Conservation (phyloP, 2,329 filamentous ascomycete genomes). For the Pseudogymnoascus sp. region DNA sequence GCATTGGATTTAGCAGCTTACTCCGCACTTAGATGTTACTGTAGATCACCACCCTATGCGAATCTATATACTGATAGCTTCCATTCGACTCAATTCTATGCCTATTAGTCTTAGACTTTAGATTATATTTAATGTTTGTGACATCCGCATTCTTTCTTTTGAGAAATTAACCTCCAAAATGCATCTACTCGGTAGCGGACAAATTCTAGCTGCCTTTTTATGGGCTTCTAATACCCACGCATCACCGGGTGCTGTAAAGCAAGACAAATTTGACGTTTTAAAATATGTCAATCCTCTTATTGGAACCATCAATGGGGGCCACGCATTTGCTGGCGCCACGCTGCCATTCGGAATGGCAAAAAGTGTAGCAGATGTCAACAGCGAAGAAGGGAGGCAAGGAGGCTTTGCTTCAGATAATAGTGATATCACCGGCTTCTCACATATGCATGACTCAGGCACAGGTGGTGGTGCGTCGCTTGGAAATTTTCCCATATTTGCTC, state of each 20-base stretch:
- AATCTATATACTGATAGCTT: neutral
- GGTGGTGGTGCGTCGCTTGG: slow-evolving; percentile 52
- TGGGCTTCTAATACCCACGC: neutral
- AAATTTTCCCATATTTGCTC: slow-evolving; percentile 66
- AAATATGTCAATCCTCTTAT: slow-evolving; percentile 43
- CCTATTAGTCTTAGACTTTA: neutral
- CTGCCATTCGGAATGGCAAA: slow-evolving; percentile 42
- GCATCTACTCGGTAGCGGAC: neutral
- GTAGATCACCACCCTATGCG: neutral
- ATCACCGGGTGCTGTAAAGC: neutral
- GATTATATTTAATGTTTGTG: neutral
- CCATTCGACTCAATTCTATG: neutral
- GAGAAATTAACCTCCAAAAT: neutral
- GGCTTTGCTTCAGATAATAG: slow-evolving; percentile 44
- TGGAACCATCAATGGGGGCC: slow-evolving; percentile 44
- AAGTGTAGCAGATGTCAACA: slow-evolving; percentile 44
- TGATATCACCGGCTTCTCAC: slow-evolving; percentile 25
- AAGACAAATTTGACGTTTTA: slow-evolving; percentile 27
- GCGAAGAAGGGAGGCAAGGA: slow-evolving; percentile 42
- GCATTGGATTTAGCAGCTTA: neutral
- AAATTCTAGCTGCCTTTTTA: neutral
- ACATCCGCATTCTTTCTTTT: neutral
- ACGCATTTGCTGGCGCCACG: slow-evolving; percentile 49
- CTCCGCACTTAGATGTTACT: neutral
- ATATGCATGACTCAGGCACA: slow-evolving; percentile 38